These are phyloP conservation scores for Tricholoma sp. DNA, from an alignment of 768 basidiomycete genomes.

Conservation along the genomic window DNA sequence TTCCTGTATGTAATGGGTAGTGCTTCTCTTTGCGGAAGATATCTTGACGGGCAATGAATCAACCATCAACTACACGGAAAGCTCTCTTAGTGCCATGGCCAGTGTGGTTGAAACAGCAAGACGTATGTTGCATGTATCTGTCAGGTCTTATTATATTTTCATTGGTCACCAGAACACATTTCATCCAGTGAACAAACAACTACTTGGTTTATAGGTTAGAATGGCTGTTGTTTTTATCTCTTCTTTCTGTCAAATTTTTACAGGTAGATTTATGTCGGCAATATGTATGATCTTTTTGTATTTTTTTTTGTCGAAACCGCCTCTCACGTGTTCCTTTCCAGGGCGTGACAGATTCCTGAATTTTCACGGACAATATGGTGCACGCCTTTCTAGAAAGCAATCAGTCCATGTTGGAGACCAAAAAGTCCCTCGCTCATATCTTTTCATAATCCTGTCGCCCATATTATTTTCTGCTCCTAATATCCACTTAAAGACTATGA, in stretches of 20 bases:
- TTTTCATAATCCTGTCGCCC: constrained; percentile 32
- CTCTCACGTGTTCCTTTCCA: background rate
- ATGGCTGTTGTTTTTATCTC: background rate
- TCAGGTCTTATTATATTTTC: background rate
- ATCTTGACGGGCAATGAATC: background rate
- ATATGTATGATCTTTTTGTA: constrained; percentile 5
- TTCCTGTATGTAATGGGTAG: background rate
- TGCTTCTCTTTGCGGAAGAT: background rate
- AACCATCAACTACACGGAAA: background rate
- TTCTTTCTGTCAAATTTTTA: background rate
- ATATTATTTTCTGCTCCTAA: constrained; percentile 43
- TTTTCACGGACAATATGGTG: constrained; percentile 38
- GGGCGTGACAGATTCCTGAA: constrained; percentile 29
- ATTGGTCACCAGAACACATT: background rate
- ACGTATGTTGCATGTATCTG: background rate
- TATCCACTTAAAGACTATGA: constrained; percentile 33
- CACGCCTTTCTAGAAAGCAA: constrained; percentile 32
- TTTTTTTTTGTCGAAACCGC: too few species aligned
- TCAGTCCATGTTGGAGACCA: constrained; percentile 21
- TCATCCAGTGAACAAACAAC: background rate
- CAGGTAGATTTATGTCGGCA: constrained; percentile 13
- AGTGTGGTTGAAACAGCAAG: background rate
- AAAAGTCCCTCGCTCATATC: constrained; percentile 19
- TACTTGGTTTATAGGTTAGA: constrained; percentile 1
- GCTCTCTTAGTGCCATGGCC: background rate